These are phyloP conservation scores for Saposhnikovia divaricata DNA, from an alignment of 129 eudicot genomes.

Conservation along the genomic window DNA sequence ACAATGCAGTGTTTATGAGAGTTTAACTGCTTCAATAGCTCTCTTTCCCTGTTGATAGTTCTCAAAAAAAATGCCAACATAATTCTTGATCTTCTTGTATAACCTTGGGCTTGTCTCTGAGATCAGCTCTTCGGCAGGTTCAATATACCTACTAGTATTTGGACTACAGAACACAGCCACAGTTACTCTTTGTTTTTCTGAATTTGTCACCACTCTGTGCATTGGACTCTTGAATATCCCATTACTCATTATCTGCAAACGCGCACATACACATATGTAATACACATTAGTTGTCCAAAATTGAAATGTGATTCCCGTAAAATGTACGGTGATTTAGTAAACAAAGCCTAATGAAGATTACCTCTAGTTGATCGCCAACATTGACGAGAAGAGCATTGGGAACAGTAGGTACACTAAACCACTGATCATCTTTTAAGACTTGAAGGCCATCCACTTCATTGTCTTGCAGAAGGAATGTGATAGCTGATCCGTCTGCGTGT, in stretches of 20 bases:
- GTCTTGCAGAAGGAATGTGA: constrained; percentile 50
- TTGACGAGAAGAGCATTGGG: constrained; percentile 36
- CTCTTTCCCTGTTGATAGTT: constrained; percentile 34
- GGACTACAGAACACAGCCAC: constrained; percentile 34
- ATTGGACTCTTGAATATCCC: constrained; percentile 44
- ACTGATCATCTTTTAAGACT: constrained; percentile 33
- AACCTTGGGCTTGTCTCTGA: constrained; percentile 29
- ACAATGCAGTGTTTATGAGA: neutral
- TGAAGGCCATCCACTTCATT: constrained; percentile 48
- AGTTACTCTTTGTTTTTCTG: constrained; percentile 33
- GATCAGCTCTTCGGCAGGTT: constrained; percentile 32
- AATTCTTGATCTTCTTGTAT: constrained; percentile 28
- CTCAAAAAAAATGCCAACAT: constrained; percentile 16
- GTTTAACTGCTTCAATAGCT: constrained; percentile 28
- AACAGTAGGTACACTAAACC: constrained; percentile 36
- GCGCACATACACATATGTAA: neutral
- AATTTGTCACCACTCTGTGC: constrained; percentile 44
- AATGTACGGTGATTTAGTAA: neutral
- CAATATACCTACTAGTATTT: constrained; percentile 27
- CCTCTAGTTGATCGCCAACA: constrained; percentile 49
- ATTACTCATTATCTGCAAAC: constrained; percentile 41
- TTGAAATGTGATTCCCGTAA: neutral
- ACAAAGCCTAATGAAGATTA: neutral
- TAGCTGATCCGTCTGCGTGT: constrained; percentile 40
- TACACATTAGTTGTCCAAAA: neutral